phyloP scores from a whole-genome alignment of 495 filamentous ascomycete genomes.

The Beverwykella pulmonaria region DNA sequence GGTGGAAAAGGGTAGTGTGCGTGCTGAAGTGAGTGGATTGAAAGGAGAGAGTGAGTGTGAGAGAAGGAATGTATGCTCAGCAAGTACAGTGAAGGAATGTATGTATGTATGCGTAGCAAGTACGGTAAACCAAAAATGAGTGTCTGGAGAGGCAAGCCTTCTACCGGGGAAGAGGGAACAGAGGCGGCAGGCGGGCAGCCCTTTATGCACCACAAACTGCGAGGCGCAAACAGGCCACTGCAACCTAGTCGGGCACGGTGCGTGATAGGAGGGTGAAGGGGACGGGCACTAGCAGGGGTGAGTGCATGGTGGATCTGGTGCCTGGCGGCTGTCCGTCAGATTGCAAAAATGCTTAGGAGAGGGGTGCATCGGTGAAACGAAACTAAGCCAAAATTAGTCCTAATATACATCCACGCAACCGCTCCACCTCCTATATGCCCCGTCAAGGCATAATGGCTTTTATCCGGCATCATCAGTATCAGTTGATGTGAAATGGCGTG shows the following conservation, averaged over 20 bases:
- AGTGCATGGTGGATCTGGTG: constrained; percentile 20
- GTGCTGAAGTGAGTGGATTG: background rate
- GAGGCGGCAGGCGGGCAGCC: background rate
- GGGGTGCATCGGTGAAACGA: constrained; percentile 33
- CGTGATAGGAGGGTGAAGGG: background rate
- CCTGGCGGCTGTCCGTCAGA: constrained; percentile 28
- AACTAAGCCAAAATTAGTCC: constrained; percentile 21
- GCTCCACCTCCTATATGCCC: background rate
- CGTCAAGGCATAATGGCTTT: constrained; percentile 1
- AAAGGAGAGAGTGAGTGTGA: constrained; percentile 1
- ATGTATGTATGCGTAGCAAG: constrained; percentile 22
- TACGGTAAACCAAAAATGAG: background rate
- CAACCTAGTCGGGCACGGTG: background rate
- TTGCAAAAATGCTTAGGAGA: constrained; percentile 20
- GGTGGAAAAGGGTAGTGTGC: background rate
- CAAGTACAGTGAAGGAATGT: constrained; percentile 5
- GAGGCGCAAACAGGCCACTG: background rate
- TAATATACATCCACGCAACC: background rate
- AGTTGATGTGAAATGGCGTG: background rate
- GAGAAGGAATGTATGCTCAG: background rate
- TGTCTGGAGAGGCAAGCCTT: background rate
- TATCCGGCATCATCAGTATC: constrained; percentile 6
- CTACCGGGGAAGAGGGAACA: constrained; percentile 9
- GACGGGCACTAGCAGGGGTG: constrained; percentile 21
- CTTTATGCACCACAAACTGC: background rate